Base-by-base conservation (phyloP, 1,284 basidiomycete species). In the Ustilago vetiveriae region DNA sequence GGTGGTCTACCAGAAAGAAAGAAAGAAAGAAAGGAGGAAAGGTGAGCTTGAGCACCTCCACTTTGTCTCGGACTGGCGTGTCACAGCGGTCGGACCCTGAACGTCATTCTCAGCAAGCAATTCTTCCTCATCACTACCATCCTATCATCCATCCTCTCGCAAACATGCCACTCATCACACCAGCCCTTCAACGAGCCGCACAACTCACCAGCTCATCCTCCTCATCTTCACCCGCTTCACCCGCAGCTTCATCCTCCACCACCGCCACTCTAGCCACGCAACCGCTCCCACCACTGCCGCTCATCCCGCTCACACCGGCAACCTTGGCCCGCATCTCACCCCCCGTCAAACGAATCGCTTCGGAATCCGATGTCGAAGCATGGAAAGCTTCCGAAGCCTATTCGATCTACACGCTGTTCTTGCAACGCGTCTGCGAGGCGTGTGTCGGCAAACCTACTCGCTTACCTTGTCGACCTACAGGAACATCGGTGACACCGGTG, bases 371-470 rank as follows among this genome's bases (percentile, higher is more conserved):
- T 48, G 66, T 83, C 14, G 51, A 59, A 1, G 32, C 58, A 3
- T 84, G 82, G 82, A 52, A 65, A 17, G 41, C 51, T 5, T 79
- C 73, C 6, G 47, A 57, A 6, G 73, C 83, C 1, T 79, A 82
- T 39, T 35, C 60, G 11, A 55, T 54, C 16, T 50, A 82, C 33
- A 56, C 71, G 19, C 50, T 68, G 19, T 79, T 83, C 33, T 53
- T 83, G 4, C 60, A 76, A 22, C 64, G 82, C n/a, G 54, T 84
- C 6, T 69, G 62, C 46, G 66, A 74, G 4, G 81, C 83, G 0
- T 75, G 76, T 11, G 64, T 77, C 0, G 80, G 76, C 6, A 76
- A 71, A 44, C 44, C 74, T 6, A 76, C 67, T 6, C 63, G 33
- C 23, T 60, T 68, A 9, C 54, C 44, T 4, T 30, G 35, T 16